Base-by-base conservation (phyloP, 1,284 basidiomycete species). In the Ceratobasidium sp. region DNA sequence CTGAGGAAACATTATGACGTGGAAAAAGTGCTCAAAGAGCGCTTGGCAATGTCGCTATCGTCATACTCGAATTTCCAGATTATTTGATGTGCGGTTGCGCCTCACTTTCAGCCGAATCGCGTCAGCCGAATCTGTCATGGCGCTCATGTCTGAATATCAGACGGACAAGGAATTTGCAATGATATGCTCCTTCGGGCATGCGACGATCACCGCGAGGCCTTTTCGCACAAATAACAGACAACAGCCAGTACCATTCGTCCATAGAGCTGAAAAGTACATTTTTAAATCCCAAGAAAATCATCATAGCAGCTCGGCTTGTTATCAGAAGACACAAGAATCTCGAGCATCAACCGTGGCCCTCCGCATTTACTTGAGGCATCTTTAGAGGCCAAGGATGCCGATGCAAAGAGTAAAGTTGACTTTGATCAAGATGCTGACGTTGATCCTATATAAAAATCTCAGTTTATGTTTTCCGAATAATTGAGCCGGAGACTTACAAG, bases 321-420 rank as follows among this genome's bases (percentile, higher is more conserved):
- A 36, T 8, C 18, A 36, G n/a, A 23, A 36, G 34, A 18, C 4
- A 34, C 34, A 57, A 34, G 55, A 21, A 21, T 36, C 3, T 21
- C 55, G 30, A 36, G 9, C 18, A 34, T 55, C 18, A n/a, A 57
- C 55, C 55, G 10, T 39, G 8, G 32, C 55, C n/a, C 34, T 57
- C 32, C n/a, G 10, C 18, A 10, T 4, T 21, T 39, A 5, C 32
- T 36, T 21, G 21, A 10, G 9, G 55, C 59, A 10, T 28, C 43
- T 32, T 59, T 59, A 70, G 30, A 70, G 55, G 41, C 67, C 67
- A 45, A 70, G 67, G 43, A 70, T 26, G 43, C 67, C 67, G 28
- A 70, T 70, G 55, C 67, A 70, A 16, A 70, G 45, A 50, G 21
- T 70, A 55, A 70, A 59, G n/a, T 59, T 57, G 67, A 70, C 67